Conservation (phyloP, 192 early-diverging fungal species). For the Coemansia brasiliensis region DNA sequence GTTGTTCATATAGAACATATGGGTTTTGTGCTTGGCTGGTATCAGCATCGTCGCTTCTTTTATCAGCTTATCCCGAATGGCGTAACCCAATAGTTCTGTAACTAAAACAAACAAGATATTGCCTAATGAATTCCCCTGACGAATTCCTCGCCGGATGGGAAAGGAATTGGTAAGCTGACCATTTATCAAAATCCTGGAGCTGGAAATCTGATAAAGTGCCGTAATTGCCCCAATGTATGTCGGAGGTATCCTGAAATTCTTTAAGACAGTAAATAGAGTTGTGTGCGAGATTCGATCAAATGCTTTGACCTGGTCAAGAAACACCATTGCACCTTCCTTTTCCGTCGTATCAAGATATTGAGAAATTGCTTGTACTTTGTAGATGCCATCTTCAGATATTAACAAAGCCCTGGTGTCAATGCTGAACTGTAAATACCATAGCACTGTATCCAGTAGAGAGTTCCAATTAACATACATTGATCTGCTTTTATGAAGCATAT, state of each 20-base stretch:
- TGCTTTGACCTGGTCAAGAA: constrained; percentile 23
- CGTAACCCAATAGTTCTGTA: constrained; percentile 8
- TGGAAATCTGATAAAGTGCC: neutral
- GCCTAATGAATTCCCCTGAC: constrained; percentile 10
- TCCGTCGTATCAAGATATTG: neutral
- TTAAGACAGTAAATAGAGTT: constrained; percentile 14
- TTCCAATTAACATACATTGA: no score
- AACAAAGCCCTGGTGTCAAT: no score
- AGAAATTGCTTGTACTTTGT: constrained; percentile 6
- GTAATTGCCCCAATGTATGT: constrained; percentile 1
- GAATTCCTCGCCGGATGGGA: constrained; percentile 6
- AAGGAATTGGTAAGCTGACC: constrained; percentile 1
- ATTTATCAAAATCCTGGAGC: constrained; percentile 7
- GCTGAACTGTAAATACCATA: no score
- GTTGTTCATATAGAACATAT: constrained; percentile 20
- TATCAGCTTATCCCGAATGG: constrained; percentile 1
- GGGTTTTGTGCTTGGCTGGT: neutral
- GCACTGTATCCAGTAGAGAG: no score
- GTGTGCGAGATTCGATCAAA: constrained; percentile 13
- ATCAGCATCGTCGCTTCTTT: neutral
- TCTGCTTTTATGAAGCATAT: no score
- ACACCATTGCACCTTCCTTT: constrained; percentile 2
- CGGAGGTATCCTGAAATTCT: constrained; percentile 1
- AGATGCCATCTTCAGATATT: constrained; percentile 14
- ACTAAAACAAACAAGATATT: constrained; percentile 12